Conservation (phyloP, 345 rosid species). For the Brassica nigra region DNA sequence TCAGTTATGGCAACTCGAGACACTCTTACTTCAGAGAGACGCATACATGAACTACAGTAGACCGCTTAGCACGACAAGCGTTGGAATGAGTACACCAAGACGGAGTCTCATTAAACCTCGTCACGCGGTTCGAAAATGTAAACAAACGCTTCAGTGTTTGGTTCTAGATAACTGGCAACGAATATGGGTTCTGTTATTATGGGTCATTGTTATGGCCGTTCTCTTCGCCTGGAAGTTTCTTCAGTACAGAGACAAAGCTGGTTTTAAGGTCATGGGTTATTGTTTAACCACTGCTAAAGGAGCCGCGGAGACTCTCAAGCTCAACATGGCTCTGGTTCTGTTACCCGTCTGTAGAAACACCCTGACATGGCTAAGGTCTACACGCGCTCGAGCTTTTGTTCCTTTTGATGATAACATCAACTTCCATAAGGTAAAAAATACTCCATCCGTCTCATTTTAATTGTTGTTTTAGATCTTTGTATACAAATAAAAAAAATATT, state of each 20-base stretch:
- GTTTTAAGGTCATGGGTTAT: conserved; percentile 84
- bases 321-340: conserved; percentile 96
- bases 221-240: conserved; percentile 87
- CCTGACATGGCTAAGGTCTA: conserved; percentile 89
- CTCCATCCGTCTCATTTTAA: too few species aligned
- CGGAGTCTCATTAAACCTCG: conserved; percentile 49
- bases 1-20: conserved; percentile 97
- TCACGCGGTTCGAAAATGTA: conserved; percentile 39
- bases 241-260: conserved; percentile 70
- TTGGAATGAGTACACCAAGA: conserved; percentile 63
- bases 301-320: conserved; percentile 94
- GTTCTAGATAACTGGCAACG: conserved; percentile 84
- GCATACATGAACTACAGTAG: conserved; percentile 90
- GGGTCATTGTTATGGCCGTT: conserved; percentile 63
- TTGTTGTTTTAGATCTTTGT: too few species aligned
- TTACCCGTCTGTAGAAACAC: conserved; percentile 94
- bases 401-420: conserved; percentile 89
- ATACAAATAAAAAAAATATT: too few species aligned
- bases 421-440: conserved; percentile 76
- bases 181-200: conserved; percentile 68
- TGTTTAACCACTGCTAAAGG: conserved; percentile 89
- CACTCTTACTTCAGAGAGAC: conserved; percentile 83
- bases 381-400: conserved; percentile 60
- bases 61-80: conserved; percentile 79
- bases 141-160: conserved; percentile 49